Conservation (phyloP, 2,329 filamentous ascomycete genomes). For the Fonsecaea erecta region DNA sequence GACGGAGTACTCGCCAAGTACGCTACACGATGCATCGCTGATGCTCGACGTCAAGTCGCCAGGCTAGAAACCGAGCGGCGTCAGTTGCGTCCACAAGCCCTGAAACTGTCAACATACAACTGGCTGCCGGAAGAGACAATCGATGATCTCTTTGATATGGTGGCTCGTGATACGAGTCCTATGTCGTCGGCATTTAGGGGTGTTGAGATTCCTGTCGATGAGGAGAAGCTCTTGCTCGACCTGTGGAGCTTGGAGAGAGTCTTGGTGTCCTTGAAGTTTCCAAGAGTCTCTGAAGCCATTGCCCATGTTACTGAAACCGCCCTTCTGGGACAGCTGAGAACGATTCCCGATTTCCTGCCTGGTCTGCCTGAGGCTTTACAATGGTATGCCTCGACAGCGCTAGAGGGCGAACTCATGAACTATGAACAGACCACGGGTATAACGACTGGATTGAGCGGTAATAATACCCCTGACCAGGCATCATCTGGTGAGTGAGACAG, state of each 20-base stretch:
- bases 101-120: conserved; percentile 70
- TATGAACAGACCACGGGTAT: conserved; percentile 60
- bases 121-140: conserved; percentile 83
- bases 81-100: conserved; percentile 77
- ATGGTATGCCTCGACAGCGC: conserved; percentile 82
- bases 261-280: conserved; percentile 71
- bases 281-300: conserved; percentile 68
- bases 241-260: conserved; percentile 84
- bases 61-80: conserved; percentile 85
- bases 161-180: background rate
- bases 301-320: conserved; percentile 70
- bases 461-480: conserved; percentile 20
- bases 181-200: background rate
- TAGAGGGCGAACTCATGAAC: conserved; percentile 69
- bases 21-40: conserved; percentile 75
- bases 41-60: conserved; percentile 74
- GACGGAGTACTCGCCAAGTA: conserved; percentile 86
- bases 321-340: conserved; percentile 59
- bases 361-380: conserved; percentile 86
- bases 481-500: conserved; percentile 31
- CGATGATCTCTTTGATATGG: conserved; percentile 74
- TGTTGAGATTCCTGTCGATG: conserved; percentile 2
- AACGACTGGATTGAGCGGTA: conserved; percentile 21
- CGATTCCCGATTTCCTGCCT: conserved; percentile 72
- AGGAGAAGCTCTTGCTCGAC: conserved; percentile 66